Evolutionary conservation across 257 asterid species (phyloP).

Genomic region (Dorcoceras hygrometricum): DNA sequence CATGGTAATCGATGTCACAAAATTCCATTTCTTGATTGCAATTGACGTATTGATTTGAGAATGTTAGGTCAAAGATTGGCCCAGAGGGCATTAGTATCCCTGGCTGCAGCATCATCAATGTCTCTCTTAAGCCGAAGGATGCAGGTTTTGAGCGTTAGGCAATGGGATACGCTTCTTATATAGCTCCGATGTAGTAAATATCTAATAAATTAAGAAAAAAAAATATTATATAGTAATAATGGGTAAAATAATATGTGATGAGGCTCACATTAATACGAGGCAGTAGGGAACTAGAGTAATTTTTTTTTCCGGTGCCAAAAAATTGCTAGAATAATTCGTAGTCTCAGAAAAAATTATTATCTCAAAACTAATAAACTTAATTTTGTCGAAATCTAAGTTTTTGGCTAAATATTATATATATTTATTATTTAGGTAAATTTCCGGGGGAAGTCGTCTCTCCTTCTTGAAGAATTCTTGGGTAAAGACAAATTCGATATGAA

Average conservation of each 20-base stretch:
- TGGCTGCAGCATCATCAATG: conserved; percentile 52
- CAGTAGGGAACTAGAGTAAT: too few species aligned
- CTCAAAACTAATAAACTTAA: too few species aligned
- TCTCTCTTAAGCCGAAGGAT: conserved; percentile 11
- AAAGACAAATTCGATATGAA: background rate
- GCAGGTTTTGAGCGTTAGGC: background rate
- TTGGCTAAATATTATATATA: too few species aligned
- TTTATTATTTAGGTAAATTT: conserved; percentile 30
- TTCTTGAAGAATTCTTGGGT: conserved; percentile 45
- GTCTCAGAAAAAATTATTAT: too few species aligned
- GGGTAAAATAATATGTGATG: background rate
- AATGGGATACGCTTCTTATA: background rate
- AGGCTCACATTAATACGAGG: too few species aligned
- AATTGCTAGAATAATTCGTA: too few species aligned
- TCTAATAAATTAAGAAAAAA: too few species aligned
- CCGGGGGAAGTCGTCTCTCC: conserved; percentile 34
- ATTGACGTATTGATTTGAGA: conserved; percentile 25
- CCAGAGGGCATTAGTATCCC: conserved; percentile 42
- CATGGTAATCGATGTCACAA: conserved; percentile 13
- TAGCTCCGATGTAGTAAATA: too few species aligned
- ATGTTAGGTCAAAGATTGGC: conserved; percentile 29
- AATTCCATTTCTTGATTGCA: conserved; percentile 34
- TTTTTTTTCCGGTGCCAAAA: too few species aligned
- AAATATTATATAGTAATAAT: too few species aligned
- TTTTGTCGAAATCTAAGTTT: too few species aligned